Evolutionary conservation across 768 basidiomycete species (phyloP), one percentile per base, ranked within the genome.

Genomic region (Leccinum subtestaceum): DNA sequence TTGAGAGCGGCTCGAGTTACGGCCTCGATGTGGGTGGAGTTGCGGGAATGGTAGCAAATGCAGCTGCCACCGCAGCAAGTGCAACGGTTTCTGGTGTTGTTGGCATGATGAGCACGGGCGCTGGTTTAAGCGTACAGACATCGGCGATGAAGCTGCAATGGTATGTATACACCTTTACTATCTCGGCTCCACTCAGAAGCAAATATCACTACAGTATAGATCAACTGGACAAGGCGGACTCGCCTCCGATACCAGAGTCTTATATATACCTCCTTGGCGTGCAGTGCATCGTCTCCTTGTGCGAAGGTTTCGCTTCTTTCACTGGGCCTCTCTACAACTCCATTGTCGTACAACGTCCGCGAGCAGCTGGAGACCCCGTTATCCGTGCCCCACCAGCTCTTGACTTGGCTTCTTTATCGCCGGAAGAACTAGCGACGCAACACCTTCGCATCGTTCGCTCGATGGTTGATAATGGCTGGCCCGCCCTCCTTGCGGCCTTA

Each of bases 171-270:
- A 17, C 32, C 13, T 36, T 15, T 1, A 3, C 4, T n/a, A 4
- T 36, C 43, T 34, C 32, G 23, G 19, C 40, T 23, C 27, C 25
- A 9, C 49, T 12, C 8, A 34, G 6, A 58, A 32, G n/a, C 40
- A 21, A 38, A 52, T n/a, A 10, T 23, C 40, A 8, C 1, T 17
- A 5, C 65, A 97, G 95, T 70, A 98, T 99, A 65, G 96, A 99
- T 70, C 97, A 98, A 72, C 84, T 98, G 12, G 96, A 99, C 77
- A 99, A 99, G 72, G 90, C 93, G 0, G 97, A 99, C 65, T 86
- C 95, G 0, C 97, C 97, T 0, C 80, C 85, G 0, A 95, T 98
- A 55, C 96, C 97, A 0, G 97, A 99, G 59, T 81, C 90, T 4
- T 98, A 99, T 70, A 83, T 96, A 62, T 96, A 95, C 69, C 87